Conservation (phyloP, 2,329 filamentous ascomycete species). For the Ophiostoma montium region DNA sequence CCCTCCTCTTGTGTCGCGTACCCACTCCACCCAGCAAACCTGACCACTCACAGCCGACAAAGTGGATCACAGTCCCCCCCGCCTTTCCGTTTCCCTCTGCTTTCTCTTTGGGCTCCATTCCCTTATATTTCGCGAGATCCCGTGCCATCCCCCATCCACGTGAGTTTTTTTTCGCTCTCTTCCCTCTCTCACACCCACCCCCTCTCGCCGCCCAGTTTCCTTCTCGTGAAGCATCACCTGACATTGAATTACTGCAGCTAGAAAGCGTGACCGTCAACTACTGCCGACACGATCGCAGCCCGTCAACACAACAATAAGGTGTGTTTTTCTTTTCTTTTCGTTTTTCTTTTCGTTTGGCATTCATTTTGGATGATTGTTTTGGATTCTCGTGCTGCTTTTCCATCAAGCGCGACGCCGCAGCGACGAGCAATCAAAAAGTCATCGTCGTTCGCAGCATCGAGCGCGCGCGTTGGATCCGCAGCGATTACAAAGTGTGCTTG, state of each 20-base stretch:
- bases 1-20: background rate
- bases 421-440: background rate
- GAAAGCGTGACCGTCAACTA: constrained; percentile 10
- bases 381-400: background rate
- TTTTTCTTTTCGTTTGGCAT: no score
- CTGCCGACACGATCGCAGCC: background rate
- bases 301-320: constrained; percentile 11
- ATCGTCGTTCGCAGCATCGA: no score
- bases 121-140: constrained; percentile 14
- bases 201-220: constrained; percentile 2
- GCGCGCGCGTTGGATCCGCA: no score
- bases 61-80: constrained; percentile 5
- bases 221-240: constrained; percentile 17
- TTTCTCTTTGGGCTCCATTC: background rate
- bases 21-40: background rate
- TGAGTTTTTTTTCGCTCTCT: constrained; percentile 7
- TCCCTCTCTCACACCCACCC: background rate
- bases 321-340: constrained; percentile 6
- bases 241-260: constrained; percentile 15
- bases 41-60: background rate
- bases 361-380: no score
- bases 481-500: no score
- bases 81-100: constrained; percentile 4
- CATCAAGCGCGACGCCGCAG: background rate
- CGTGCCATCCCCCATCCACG: constrained; percentile 15